phyloP scores from a whole-genome alignment of 257 asterid species.

The Pogostemon cablin region DNA sequence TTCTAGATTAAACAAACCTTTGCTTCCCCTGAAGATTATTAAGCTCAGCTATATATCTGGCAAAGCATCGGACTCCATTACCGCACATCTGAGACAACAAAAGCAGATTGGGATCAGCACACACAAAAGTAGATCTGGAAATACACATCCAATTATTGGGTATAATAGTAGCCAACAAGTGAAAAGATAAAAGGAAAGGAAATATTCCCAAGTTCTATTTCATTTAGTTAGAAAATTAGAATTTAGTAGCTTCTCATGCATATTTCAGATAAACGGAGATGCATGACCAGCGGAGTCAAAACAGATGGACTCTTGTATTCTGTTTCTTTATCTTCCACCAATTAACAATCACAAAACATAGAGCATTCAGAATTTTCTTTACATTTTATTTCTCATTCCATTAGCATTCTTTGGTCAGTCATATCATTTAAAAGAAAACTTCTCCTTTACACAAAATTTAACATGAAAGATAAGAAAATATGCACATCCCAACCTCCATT shows the following conservation, averaged over 20 bases:
- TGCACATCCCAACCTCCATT: not conserved
- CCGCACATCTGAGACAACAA: constrained; percentile 83
- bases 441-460: not conserved
- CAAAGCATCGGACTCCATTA: constrained; percentile 95
- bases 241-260: not conserved
- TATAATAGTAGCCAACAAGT: not conserved
- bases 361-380: not conserved
- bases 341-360: constrained; percentile 5
- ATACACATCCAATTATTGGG: not conserved
- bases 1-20: constrained; percentile 45
- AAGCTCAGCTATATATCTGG: constrained; percentile 79
- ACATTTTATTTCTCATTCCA: constrained; percentile 4
- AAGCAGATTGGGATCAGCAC: constrained; percentile 22
- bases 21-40: constrained; percentile 71
- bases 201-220: not conserved
- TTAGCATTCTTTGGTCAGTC: not conserved
- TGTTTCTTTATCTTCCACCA: not conserved
- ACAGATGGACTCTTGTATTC: too few species aligned
- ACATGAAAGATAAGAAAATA: not conserved
- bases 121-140: not conserved
- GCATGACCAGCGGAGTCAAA: not conserved
- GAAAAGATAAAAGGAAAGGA: not conserved
- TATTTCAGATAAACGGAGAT: not conserved
- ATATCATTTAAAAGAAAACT: not conserved
- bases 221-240: not conserved